These are phyloP conservation scores for Pichia thaimueangensis DNA, from an alignment of 805 yeast species.

Conservation along the genomic window DNA sequence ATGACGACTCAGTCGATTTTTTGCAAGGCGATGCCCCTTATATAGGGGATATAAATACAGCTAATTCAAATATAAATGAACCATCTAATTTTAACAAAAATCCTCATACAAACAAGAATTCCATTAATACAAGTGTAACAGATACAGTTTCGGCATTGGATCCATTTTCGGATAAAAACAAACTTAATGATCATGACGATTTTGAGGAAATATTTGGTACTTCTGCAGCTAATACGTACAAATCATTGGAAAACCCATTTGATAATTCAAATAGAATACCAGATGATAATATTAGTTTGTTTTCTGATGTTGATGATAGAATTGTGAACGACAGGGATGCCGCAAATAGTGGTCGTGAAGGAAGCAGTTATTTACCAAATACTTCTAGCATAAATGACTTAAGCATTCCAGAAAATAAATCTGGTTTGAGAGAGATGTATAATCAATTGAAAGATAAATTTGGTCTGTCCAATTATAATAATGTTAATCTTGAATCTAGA, in stretches of 20 bases:
- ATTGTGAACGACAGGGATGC: constrained; percentile 11
- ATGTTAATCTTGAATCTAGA: constrained; percentile 14
- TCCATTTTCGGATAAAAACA: constrained; percentile 14
- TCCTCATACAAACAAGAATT: not conserved
- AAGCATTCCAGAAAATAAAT: constrained; percentile 9
- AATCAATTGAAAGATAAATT: constrained; percentile 24
- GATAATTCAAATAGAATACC: constrained; percentile 1
- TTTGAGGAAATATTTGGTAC: too few relatives aligned
- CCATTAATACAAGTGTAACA: not conserved
- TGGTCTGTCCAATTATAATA: constrained; percentile 23
- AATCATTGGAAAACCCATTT: constrained; percentile 6
- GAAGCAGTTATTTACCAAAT: not conserved
- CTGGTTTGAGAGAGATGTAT: constrained; percentile 27
- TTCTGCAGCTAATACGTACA: not conserved
- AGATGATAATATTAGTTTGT: constrained; percentile 3
- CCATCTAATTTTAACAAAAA: not conserved
- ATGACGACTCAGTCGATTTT: constrained; percentile 17
- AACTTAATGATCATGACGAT: constrained; percentile 1
- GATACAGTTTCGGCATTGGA: constrained; percentile 8
- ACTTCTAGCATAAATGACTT: constrained; percentile 8
- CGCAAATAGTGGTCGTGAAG: not conserved
- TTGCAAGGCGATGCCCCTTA: constrained; percentile 14
- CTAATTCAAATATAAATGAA: not conserved
- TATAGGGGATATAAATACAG: not conserved
- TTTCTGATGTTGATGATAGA: constrained; percentile 13